Evolutionary conservation across 2,329 filamentous ascomycete genomes (phyloP).

Genomic region (Cadophora sp.): DNA sequence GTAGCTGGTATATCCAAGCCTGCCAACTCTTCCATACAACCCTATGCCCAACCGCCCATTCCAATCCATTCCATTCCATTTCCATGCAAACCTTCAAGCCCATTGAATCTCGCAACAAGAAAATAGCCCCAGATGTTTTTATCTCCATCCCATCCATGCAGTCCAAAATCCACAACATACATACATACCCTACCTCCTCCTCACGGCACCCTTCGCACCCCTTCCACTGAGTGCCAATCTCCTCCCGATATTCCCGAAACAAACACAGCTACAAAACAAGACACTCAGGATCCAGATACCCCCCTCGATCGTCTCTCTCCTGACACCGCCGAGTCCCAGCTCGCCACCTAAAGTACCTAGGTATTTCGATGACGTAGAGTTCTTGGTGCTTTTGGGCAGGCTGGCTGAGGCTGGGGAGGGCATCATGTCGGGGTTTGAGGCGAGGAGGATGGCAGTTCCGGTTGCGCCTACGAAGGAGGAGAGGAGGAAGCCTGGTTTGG

Average conservation of each 20-base stretch:
- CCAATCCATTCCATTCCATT: background rate
- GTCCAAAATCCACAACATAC: background rate
- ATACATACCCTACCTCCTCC: slow-evolving; percentile 3
- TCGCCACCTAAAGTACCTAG: slow-evolving; percentile 23
- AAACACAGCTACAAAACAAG: slow-evolving; percentile 91
- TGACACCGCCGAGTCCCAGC: slow-evolving; percentile 59
- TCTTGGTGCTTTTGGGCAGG: slow-evolving; percentile 26
- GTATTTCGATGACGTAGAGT: slow-evolving; percentile 25
- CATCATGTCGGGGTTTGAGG: slow-evolving; percentile 79
- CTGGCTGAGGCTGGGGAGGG: slow-evolving; percentile 62
- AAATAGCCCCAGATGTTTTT: background rate
- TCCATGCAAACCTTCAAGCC: background rate
- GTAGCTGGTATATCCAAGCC: slow-evolving; percentile 9
- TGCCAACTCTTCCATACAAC: background rate
- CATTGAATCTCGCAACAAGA: background rate
- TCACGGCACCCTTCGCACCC: background rate
- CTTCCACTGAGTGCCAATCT: slow-evolving; percentile 60
- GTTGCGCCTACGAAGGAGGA: slow-evolving; percentile 75
- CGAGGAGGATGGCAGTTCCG: slow-evolving; percentile 77
- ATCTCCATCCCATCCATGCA: background rate
- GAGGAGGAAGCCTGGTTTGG: slow-evolving; percentile 81
- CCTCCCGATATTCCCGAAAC: slow-evolving; percentile 94
- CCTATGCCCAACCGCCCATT: background rate
- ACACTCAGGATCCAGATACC: slow-evolving; percentile 93
- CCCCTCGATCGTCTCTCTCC: slow-evolving; percentile 70